Conservation (phyloP, 2,329 filamentous ascomycete species). For the Penicillium sp. region DNA sequence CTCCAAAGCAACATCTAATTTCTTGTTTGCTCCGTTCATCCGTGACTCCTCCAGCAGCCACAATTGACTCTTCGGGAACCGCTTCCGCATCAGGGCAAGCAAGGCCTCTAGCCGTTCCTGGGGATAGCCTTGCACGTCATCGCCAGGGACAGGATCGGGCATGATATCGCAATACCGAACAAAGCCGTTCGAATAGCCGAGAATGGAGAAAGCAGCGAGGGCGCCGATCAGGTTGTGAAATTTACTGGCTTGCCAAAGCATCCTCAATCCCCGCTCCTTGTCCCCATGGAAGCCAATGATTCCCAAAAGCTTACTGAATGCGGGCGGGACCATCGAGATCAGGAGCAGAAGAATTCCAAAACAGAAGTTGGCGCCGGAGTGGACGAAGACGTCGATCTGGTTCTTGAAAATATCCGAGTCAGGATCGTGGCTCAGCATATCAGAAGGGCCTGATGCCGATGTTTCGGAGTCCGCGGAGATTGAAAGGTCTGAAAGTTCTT, state of each 20-base stretch:
- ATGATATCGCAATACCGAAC: conserved; percentile 83
- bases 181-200: conserved; percentile 82
- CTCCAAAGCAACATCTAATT: no score
- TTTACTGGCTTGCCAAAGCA: conserved; percentile 83
- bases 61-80: conserved; percentile 72
- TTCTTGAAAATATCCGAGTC: conserved; percentile 61
- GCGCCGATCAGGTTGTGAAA: conserved; percentile 89
- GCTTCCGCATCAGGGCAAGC: conserved; percentile 61
- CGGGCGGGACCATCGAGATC: conserved; percentile 84
- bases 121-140: conserved; percentile 63
- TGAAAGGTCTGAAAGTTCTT: no score
- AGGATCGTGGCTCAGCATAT: no score
- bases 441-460: no score
- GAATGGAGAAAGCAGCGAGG: conserved; percentile 68
- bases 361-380: conserved; percentile 79
- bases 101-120: conserved; percentile 57
- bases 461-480: no score
- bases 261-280: conserved; percentile 66
- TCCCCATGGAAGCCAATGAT: conserved; percentile 89
- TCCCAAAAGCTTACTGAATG: conserved; percentile 73
- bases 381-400: conserved; percentile 75
- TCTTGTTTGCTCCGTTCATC: conserved; percentile 59
- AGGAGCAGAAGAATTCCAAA: conserved; percentile 78
- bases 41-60: conserved; percentile 86
- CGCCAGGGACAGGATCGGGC: conserved; percentile 41